These are phyloP conservation scores for Cutaneotrichosporon cyanovorans DNA, from an alignment of 1,284 basidiomycete species.

Conservation along the genomic window DNA sequence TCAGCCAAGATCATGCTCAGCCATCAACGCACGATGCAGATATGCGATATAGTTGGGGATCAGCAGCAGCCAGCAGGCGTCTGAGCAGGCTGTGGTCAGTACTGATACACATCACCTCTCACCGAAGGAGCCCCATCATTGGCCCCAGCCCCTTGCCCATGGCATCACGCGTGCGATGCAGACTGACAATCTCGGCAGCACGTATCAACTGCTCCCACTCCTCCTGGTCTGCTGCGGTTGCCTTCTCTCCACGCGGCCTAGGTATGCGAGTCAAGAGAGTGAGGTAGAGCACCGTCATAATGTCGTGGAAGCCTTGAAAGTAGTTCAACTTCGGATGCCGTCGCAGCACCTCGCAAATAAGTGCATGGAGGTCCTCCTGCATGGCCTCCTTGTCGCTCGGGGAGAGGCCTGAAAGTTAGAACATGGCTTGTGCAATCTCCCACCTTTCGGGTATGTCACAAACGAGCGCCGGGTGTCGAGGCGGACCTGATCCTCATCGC, in stretches of 20 bases:
- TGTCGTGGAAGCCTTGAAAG: slow-evolving; percentile 93
- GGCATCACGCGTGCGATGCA: slow-evolving; percentile 76
- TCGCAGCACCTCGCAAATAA: slow-evolving; percentile 69
- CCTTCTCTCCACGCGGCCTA: background rate
- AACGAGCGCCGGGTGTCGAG: slow-evolving; percentile 84
- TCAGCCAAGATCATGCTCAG: background rate
- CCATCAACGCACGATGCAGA: slow-evolving; percentile 47
- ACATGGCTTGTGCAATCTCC: slow-evolving; percentile 13
- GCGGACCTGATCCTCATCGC: slow-evolving; percentile 73
- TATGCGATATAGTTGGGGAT: slow-evolving; percentile 60
- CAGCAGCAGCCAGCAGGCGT: slow-evolving; percentile 60
- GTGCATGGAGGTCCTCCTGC: slow-evolving; percentile 61
- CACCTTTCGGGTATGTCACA: slow-evolving; percentile 77
- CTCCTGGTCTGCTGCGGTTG: slow-evolving; percentile 21
- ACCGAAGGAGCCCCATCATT: slow-evolving; percentile 73
- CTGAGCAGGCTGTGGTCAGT: slow-evolving; percentile 55
- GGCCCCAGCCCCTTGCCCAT: slow-evolving; percentile 81
- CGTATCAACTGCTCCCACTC: slow-evolving; percentile 58
- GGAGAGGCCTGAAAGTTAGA: slow-evolving; percentile 17
- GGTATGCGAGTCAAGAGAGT: slow-evolving; percentile 50
- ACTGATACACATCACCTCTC: slow-evolving; percentile 12
- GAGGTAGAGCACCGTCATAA: slow-evolving; percentile 75
- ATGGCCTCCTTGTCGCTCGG: slow-evolving; percentile 48
- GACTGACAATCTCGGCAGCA: slow-evolving; percentile 52
- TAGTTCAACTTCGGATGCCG: slow-evolving; percentile 66